Conservation (phyloP, 192 early-diverging fungal species). For the Phlyctochytrium arcticum region DNA sequence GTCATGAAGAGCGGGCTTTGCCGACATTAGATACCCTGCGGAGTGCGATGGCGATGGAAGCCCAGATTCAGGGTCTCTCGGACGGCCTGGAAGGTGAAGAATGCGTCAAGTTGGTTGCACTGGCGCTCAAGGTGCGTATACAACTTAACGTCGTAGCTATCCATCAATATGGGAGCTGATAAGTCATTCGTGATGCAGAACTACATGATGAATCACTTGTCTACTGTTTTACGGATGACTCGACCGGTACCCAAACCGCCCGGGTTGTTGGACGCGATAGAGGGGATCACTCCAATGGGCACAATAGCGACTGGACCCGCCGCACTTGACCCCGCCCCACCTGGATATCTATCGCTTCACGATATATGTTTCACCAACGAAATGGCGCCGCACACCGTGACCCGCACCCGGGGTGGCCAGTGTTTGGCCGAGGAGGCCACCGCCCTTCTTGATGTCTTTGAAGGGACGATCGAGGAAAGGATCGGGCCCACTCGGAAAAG, state of each 20-base stretch:
- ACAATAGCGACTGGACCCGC: neutral
- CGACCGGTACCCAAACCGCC: neutral
- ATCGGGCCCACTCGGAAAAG: slow-evolving; percentile 2
- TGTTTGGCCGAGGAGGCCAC: slow-evolving; percentile 10
- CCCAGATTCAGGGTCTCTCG: slow-evolving; percentile 3
- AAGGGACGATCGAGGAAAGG: slow-evolving; percentile 18
- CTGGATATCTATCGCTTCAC: neutral
- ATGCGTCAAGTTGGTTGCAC: slow-evolving; percentile 11
- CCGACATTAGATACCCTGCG: slow-evolving; percentile 9
- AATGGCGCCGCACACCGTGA: neutral
- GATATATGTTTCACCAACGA: neutral
- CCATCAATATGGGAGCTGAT: neutral
- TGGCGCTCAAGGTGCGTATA: slow-evolving; percentile 6
- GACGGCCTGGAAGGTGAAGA: slow-evolving; percentile 10
- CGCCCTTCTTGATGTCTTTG: slow-evolving; percentile 16
- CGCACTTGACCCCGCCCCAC: neutral
- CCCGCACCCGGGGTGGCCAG: neutral
- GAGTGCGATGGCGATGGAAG: neutral
- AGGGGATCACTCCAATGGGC: neutral
- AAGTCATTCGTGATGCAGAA: neutral
- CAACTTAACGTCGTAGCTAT: neutral
- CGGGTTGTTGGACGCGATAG: no score
- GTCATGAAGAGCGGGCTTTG: slow-evolving; percentile 1
- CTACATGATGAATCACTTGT: slow-evolving; percentile 17
- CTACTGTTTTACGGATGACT: slow-evolving; percentile 3